Evolutionary conservation across 768 basidiomycete species (phyloP).

Genomic region (Kwoniella sp.): DNA sequence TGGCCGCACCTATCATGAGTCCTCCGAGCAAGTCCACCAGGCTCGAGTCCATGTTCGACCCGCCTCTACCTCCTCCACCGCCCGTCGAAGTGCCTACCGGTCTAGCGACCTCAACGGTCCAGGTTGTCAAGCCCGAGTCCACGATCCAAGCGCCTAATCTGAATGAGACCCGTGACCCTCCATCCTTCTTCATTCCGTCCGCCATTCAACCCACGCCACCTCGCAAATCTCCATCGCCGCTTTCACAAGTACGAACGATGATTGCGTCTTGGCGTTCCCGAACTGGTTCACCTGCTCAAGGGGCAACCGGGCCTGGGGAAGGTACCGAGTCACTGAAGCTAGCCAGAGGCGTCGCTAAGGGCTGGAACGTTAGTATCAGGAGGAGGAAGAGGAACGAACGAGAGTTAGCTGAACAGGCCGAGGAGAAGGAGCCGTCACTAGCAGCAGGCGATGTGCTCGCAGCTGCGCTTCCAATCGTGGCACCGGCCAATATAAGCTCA

Average conservation of each 20-base stretch:
- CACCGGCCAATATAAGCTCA: too few relatives aligned
- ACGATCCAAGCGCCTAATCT: neutral
- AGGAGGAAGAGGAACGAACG: slow-evolving; percentile 22
- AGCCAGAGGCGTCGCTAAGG: slow-evolving; percentile 17
- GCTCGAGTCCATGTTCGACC: neutral
- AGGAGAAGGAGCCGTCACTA: too few relatives aligned
- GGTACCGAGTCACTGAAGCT: slow-evolving; percentile 9
- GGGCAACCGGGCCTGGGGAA: slow-evolving; percentile 20
- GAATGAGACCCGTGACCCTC: neutral
- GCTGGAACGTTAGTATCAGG: slow-evolving; percentile 42
- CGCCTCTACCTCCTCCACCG: neutral
- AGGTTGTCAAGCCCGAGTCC: neutral
- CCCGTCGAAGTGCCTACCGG: neutral
- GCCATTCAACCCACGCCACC: slow-evolving; percentile 11
- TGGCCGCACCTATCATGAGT: neutral
- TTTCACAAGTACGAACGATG: slow-evolving; percentile 29
- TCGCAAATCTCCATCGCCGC: slow-evolving; percentile 27
- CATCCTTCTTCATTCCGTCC: slow-evolving; percentile 12
- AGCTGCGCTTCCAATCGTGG: neutral
- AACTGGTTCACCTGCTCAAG: slow-evolving; percentile 29
- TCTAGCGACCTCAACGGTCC: neutral
- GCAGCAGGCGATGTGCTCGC: neutral
- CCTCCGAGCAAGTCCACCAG: neutral
- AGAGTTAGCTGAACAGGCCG: slow-evolving; percentile 25
- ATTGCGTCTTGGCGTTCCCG: slow-evolving; percentile 38